phyloP scores from a whole-genome alignment of 352 stramenopile genomes.

The Blastocystis sp. region DNA sequence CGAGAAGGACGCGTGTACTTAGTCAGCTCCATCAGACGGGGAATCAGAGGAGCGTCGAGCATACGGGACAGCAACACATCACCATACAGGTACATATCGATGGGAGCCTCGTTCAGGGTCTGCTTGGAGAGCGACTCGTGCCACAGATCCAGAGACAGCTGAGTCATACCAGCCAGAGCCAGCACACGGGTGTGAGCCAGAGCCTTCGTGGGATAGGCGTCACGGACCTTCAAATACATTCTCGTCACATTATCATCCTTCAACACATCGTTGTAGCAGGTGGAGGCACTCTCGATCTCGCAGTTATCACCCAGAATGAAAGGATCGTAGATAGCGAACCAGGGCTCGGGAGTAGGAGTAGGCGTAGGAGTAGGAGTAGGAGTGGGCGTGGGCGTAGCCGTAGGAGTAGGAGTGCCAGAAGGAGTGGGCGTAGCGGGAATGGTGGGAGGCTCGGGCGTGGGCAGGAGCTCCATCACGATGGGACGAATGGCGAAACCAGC shows the following conservation, averaged over 20 bases:
- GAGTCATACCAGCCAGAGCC: slow-evolving; percentile 34
- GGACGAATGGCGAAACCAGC: slow-evolving; percentile 51
- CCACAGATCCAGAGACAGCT: not conserved
- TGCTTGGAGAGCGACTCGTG: not conserved
- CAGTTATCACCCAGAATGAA: slow-evolving; percentile 30
- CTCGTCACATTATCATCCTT: not conserved
- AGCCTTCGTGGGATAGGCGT: not conserved
- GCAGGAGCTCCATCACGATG: slow-evolving; percentile 3
- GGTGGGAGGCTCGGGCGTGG: not conserved
- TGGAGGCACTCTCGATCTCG: not conserved
- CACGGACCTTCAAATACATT: not conserved
- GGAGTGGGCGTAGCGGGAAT: too few relatives aligned
- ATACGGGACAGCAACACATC: not conserved
- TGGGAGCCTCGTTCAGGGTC: not conserved
- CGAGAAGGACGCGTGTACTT: slow-evolving; percentile 15
- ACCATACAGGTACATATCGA: slow-evolving; percentile 15
- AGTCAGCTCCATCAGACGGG: not conserved
- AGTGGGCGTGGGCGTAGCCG: too few relatives aligned
- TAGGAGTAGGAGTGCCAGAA: too few relatives aligned
- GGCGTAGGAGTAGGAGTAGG: slow-evolving; percentile 22
- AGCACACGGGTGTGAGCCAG: slow-evolving; percentile 14
- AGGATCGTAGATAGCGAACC: slow-evolving; percentile 1
- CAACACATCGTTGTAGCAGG: slow-evolving; percentile 1
- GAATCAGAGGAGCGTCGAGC: not conserved
- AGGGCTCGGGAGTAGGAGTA: not conserved